These are phyloP conservation scores for Trametes elegans DNA, from an alignment of 768 basidiomycete species.

Conservation along the genomic window DNA sequence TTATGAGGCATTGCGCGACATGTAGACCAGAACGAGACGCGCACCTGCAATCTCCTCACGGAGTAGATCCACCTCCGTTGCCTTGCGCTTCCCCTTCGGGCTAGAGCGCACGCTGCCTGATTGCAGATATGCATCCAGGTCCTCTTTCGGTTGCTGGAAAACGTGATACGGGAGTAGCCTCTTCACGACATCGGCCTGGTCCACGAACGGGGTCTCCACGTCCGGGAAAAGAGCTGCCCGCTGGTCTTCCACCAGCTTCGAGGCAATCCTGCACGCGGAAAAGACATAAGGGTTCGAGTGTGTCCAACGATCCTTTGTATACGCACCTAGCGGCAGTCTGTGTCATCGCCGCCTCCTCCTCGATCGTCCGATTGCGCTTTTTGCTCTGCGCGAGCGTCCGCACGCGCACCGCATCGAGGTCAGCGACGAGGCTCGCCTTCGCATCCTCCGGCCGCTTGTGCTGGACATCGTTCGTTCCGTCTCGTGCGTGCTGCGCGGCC, in stretches of 20 bases:
- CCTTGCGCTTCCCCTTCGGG: conserved; percentile 64
- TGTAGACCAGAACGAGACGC: conserved; percentile 1
- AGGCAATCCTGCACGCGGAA: conserved; percentile 43
- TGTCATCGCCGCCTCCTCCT: conserved; percentile 49
- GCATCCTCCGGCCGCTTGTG: background rate
- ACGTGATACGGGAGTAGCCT: conserved; percentile 79
- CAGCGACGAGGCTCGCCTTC: conserved; percentile 14
- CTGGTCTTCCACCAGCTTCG: conserved; percentile 63
- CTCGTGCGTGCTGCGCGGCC: background rate
- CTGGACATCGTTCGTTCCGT: background rate
- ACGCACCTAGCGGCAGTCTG: conserved; percentile 52
- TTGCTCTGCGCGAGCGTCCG: conserved; percentile 14
- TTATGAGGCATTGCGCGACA: background rate
- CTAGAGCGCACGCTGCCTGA: conserved; percentile 15
- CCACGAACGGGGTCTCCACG: conserved; percentile 64
- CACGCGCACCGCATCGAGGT: conserved; percentile 21
- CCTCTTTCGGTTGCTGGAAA: conserved; percentile 72
- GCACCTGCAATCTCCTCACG: conserved; percentile 54
- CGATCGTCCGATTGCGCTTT: conserved; percentile 41
- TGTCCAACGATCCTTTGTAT: too few relatives aligned
- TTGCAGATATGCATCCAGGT: conserved; percentile 37
- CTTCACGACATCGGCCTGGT: conserved; percentile 61
- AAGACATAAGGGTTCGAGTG: background rate
- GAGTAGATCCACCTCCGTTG: conserved; percentile 39
- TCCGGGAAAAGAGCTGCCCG: conserved; percentile 59